Conservation (phyloP, 306 rosid genomes). For the Cucurbita argyrosperma region DNA sequence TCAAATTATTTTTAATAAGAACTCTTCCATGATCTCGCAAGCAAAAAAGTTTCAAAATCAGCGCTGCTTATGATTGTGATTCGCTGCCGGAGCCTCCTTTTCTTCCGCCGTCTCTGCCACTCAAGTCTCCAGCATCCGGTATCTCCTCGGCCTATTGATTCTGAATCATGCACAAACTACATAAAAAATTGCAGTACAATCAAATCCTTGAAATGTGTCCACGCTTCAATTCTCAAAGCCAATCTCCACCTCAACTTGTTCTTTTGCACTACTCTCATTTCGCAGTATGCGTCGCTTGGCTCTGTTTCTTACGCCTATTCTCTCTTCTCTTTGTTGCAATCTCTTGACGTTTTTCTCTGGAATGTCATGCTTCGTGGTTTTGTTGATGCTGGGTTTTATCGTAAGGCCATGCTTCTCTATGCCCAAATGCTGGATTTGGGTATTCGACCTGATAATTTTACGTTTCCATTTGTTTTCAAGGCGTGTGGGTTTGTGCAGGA, state of each 20-base stretch:
- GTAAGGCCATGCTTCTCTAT: slow-evolving; percentile 14
- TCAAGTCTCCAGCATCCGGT: neutral
- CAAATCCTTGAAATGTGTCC: slow-evolving; percentile 20
- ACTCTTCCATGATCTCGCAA: too few relatives aligned
- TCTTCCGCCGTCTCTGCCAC: neutral
- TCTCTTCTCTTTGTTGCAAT: slow-evolving; percentile 17
- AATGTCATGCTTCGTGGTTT: slow-evolving; percentile 31
- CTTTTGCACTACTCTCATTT: slow-evolving; percentile 28
- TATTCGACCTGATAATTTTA: slow-evolving; percentile 18
- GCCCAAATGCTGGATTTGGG: slow-evolving; percentile 14
- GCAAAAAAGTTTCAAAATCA: neutral
- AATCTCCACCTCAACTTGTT: slow-evolving; percentile 22
- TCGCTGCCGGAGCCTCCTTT: neutral
- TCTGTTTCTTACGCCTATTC: slow-evolving; percentile 18
- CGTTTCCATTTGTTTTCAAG: slow-evolving; percentile 30
- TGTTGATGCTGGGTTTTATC: slow-evolving; percentile 16
- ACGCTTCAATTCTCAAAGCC: slow-evolving; percentile 18
- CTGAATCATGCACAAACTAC: slow-evolving; percentile 7
- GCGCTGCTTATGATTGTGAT: neutral
- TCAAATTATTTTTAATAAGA: too few relatives aligned
- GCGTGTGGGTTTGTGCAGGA: slow-evolving; percentile 14
- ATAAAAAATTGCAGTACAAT: slow-evolving; percentile 18
- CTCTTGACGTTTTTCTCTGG: slow-evolving; percentile 19
- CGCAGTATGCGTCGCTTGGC: slow-evolving; percentile 23
- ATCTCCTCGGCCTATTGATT: neutral